Percentiles rank a stretch among this genome's conserved stretches.
phyloP scores from a whole-genome alignment of 2,329 filamentous ascomycete species.

The Graphilbum fragrans region DNA sequence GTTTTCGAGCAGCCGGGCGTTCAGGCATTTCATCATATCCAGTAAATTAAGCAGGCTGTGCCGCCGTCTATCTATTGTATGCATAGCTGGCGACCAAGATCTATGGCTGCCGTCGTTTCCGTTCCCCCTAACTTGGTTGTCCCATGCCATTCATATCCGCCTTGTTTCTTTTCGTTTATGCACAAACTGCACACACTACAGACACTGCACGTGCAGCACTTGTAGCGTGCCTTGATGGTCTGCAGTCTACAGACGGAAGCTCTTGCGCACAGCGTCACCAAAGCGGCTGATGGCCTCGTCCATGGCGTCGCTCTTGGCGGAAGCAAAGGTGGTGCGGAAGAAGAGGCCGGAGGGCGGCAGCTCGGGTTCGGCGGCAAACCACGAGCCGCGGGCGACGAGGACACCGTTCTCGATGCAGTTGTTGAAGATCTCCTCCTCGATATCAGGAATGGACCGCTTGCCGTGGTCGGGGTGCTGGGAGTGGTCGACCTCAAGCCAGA shows the following conservation, averaged over 20 bases:
- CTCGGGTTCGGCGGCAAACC: constrained; percentile 72
- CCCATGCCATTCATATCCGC: too few relatives aligned
- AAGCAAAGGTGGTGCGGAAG: constrained; percentile 83
- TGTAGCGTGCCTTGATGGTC: too few relatives aligned
- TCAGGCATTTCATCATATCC: too few relatives aligned
- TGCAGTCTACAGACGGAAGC: constrained; percentile 30
- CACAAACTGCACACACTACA: too few relatives aligned
- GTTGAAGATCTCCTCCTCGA: constrained; percentile 83
- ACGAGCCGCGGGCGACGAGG: constrained; percentile 72
- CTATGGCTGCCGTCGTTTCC: too few relatives aligned
- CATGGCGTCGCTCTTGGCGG: constrained; percentile 61
- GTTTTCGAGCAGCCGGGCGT: too few relatives aligned
- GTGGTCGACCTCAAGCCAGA: constrained; percentile 63
- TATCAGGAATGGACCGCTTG: constrained; percentile 41
- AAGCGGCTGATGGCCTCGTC: constrained; percentile 62
- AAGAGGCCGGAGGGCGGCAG: constrained; percentile 54
- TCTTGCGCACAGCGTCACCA: constrained; percentile 57
- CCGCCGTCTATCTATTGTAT: too few relatives aligned
- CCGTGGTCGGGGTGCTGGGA: constrained; percentile 49
- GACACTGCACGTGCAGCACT: too few relatives aligned
- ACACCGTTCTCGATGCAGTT: constrained; percentile 64
- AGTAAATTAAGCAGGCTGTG: too few relatives aligned
- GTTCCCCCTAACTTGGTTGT: too few relatives aligned
- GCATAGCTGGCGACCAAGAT: too few relatives aligned
- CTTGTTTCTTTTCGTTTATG: too few relatives aligned